phyloP scores from a whole-genome alignment of 2,329 filamentous ascomycete genomes.

The Phoma sp. region DNA sequence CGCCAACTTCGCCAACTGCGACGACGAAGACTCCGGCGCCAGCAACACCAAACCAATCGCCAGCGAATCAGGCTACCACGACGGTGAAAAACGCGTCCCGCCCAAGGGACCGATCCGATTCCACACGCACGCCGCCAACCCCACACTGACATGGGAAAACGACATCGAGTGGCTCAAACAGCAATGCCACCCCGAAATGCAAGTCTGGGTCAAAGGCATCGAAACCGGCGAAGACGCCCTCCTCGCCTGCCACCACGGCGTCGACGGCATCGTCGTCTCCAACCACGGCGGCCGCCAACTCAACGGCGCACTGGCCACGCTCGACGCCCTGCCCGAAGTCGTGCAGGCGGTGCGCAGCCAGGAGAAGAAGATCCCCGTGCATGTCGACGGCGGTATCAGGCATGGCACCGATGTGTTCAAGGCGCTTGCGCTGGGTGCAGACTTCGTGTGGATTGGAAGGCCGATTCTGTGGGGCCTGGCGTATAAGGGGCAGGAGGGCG shows the following conservation, averaged over 20 bases:
- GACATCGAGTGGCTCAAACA: slow-evolving; percentile 32
- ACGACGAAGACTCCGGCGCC: slow-evolving; percentile 2
- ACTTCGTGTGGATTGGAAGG: slow-evolving; percentile 72
- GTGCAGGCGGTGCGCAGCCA: slow-evolving; percentile 56
- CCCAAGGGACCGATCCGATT: slow-evolving; percentile 25
- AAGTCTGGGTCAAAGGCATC: slow-evolving; percentile 55
- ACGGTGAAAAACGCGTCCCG: slow-evolving; percentile 13
- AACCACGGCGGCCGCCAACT: slow-evolving; percentile 63
- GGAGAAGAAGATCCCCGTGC: slow-evolving; percentile 67
- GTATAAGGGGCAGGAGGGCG: slow-evolving; percentile 33
- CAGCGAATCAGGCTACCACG: slow-evolving; percentile 7
- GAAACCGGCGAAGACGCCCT: slow-evolving; percentile 52
- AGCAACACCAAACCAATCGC: slow-evolving; percentile 3
- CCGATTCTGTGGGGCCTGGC: slow-evolving; percentile 73
- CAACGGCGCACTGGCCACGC: slow-evolving; percentile 53
- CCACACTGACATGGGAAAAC: slow-evolving; percentile 33
- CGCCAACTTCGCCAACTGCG: slow-evolving; percentile 27
- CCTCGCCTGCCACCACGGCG: slow-evolving; percentile 52
- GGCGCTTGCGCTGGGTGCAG: slow-evolving; percentile 88
- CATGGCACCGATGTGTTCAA: slow-evolving; percentile 94
- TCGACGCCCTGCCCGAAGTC: slow-evolving; percentile 62
- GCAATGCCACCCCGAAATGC: slow-evolving; percentile 31
- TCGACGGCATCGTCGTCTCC: slow-evolving; percentile 57
- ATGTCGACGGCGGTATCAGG: slow-evolving; percentile 85
- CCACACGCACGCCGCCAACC: slow-evolving; percentile 32